Evolutionary conservation across 805 yeast species (phyloP).

Genomic region (Brettanomyces sp.): DNA sequence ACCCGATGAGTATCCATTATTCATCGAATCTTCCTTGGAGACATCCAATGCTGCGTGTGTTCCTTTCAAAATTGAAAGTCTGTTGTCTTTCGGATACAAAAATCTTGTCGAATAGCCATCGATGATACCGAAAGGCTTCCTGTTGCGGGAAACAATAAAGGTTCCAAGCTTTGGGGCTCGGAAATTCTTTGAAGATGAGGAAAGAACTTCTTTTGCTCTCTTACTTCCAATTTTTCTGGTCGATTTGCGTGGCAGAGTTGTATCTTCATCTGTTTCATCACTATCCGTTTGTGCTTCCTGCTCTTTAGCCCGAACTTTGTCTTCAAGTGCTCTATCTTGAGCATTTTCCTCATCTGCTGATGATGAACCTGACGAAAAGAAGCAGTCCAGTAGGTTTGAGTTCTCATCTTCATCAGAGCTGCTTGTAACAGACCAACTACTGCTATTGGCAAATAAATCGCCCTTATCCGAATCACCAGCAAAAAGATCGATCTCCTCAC

Average conservation of each 20-base stretch:
- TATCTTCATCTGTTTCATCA: constrained; percentile 91
- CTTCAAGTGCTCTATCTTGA: constrained; percentile 15
- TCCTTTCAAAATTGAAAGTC: constrained; percentile 18
- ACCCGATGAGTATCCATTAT: not conserved
- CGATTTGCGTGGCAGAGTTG: constrained; percentile 65
- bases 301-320: constrained; percentile 33
- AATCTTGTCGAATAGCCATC: constrained; percentile 91
- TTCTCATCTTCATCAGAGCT: constrained; percentile 30
- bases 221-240: constrained; percentile 60
- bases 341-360: constrained; percentile 12
- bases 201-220: constrained; percentile 87
- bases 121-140: constrained; percentile 83
- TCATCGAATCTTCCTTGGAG: not conserved
- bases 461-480: constrained; percentile 18
- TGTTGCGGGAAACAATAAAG: constrained; percentile 68
- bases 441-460: constrained; percentile 17
- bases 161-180: constrained; percentile 90
- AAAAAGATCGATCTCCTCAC: constrained; percentile 9
- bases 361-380: constrained; percentile 33
- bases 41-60: constrained; percentile 3
- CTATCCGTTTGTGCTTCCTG: constrained; percentile 18
- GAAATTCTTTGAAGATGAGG: constrained; percentile 74
- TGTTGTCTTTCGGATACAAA: constrained; percentile 37
- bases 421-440: constrained; percentile 2
- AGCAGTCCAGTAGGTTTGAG: constrained; percentile 65